These are phyloP conservation scores for Parafenestella ontariensis DNA, from an alignment of 2,329 filamentous ascomycete genomes.

Conservation along the genomic window DNA sequence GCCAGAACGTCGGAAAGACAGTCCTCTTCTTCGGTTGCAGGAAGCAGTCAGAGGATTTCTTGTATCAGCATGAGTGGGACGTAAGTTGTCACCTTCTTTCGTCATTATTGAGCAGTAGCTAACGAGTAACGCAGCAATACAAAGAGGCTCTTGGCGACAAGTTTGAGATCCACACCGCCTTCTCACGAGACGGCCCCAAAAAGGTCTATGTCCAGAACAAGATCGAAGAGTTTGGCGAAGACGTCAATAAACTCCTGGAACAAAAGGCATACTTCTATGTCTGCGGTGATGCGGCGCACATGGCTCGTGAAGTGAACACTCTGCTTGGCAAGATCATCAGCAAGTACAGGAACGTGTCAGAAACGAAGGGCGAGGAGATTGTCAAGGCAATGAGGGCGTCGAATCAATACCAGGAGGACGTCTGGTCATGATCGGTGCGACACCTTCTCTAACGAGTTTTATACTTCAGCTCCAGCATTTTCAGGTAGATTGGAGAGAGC, in stretches of 20 bases:
- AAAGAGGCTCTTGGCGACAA: slow-evolving; percentile 83
- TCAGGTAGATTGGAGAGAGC: slow-evolving; percentile 34
- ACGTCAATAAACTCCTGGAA: slow-evolving; percentile 86
- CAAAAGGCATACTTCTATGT: slow-evolving; percentile 96
- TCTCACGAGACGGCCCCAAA: slow-evolving; percentile 84
- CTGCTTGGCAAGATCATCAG: slow-evolving; percentile 87
- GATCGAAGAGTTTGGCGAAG: slow-evolving; percentile 79
- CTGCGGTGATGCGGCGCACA: slow-evolving; percentile 95
- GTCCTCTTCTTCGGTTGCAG: slow-evolving; percentile 96
- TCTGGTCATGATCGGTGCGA: slow-evolving; percentile 62
- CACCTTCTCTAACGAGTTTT: background rate
- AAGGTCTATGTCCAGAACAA: slow-evolving; percentile 98
- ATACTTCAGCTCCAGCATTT: slow-evolving; percentile 33
- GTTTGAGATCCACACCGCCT: slow-evolving; percentile 90
- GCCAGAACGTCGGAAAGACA: slow-evolving; percentile 83
- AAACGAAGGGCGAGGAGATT: slow-evolving; percentile 91
- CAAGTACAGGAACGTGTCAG: slow-evolving; percentile 79
- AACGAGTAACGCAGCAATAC: slow-evolving; percentile 68
- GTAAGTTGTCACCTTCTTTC: slow-evolving; percentile 63
- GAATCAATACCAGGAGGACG: slow-evolving; percentile 93
- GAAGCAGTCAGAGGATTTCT: slow-evolving; percentile 84
- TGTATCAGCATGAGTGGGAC: slow-evolving; percentile 92
- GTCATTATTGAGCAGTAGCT: slow-evolving; percentile 21
- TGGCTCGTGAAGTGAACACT: slow-evolving; percentile 91
- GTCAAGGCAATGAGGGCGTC: slow-evolving; percentile 95